Conservation (phyloP, 257 asterid species). For the Ocimum tenuiflorum region DNA sequence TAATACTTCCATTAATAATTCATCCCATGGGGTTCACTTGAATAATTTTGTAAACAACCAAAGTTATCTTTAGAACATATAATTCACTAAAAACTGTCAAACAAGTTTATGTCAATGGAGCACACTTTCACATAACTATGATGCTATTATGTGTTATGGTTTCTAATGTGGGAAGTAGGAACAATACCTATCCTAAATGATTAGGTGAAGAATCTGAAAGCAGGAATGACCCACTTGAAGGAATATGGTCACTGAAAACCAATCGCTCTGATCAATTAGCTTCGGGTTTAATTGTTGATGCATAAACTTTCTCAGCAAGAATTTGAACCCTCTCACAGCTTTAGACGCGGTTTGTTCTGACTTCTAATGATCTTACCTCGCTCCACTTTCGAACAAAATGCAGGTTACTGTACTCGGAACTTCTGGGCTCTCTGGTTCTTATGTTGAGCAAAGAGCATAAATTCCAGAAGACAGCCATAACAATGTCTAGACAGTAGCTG, state of each 20-base stretch:
- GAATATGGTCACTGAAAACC: too few species aligned
- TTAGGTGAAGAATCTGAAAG: too few species aligned
- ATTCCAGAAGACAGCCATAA: constrained; percentile 7
- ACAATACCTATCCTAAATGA: too few species aligned
- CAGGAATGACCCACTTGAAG: too few species aligned
- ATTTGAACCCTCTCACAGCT: background rate
- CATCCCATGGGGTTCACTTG: background rate
- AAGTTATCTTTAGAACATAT: background rate
- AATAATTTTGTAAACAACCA: background rate
- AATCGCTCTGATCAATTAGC: too few species aligned
- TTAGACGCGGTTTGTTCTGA: background rate
- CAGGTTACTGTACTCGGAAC: constrained; percentile 96
- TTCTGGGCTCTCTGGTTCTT: constrained; percentile 94
- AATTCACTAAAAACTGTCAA: background rate
- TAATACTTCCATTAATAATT: background rate
- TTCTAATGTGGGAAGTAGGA: too few species aligned
- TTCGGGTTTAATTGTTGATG: too few species aligned
- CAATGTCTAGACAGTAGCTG: constrained; percentile 2
- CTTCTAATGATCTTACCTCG: background rate
- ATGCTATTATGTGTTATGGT: too few species aligned
- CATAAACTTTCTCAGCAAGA: too few species aligned
- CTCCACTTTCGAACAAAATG: background rate
- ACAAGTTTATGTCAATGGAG: too few species aligned
- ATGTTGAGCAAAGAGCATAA: constrained; percentile 85
- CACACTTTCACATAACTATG: too few species aligned